These are phyloP conservation scores for Ceratocystis diversiconidia DNA, from an alignment of 2,329 filamentous ascomycete genomes.

Conservation along the genomic window DNA sequence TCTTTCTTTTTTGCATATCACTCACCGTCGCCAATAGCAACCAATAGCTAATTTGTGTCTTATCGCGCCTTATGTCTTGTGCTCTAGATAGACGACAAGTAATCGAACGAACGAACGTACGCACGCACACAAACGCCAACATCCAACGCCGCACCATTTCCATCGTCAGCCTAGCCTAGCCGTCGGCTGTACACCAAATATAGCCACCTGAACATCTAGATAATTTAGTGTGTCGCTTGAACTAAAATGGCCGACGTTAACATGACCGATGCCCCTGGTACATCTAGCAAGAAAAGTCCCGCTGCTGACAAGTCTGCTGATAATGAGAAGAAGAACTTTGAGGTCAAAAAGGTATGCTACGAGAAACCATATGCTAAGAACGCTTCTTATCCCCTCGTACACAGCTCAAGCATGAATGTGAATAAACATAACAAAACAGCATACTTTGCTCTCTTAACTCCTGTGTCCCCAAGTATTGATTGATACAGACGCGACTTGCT, in stretches of 20 bases:
- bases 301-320: constrained; percentile 32
- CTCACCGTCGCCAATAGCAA: too few relatives aligned
- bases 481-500: not conserved
- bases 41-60: too few relatives aligned
- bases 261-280: constrained; percentile 72
- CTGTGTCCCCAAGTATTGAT: too few relatives aligned
- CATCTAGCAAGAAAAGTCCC: constrained; percentile 35
- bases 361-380: not conserved
- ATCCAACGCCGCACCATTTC: not conserved
- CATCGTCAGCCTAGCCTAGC: not conserved
- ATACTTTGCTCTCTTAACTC: too few relatives aligned
- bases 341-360: constrained; percentile 80
- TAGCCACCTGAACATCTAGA: not conserved
- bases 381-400: too few relatives aligned
- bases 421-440: too few relatives aligned
- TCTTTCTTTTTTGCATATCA: too few relatives aligned
- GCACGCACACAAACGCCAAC: not conserved
- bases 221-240: constrained; percentile 15
- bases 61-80: too few relatives aligned
- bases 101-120: too few relatives aligned
- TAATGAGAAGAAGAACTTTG: constrained; percentile 85
- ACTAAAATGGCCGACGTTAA: constrained; percentile 77
- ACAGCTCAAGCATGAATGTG: too few relatives aligned
- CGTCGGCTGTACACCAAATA: not conserved
- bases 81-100: too few relatives aligned